These are phyloP conservation scores for Agrostemma githago DNA, from an alignment of 148 eudicot species.

Conservation along the genomic window DNA sequence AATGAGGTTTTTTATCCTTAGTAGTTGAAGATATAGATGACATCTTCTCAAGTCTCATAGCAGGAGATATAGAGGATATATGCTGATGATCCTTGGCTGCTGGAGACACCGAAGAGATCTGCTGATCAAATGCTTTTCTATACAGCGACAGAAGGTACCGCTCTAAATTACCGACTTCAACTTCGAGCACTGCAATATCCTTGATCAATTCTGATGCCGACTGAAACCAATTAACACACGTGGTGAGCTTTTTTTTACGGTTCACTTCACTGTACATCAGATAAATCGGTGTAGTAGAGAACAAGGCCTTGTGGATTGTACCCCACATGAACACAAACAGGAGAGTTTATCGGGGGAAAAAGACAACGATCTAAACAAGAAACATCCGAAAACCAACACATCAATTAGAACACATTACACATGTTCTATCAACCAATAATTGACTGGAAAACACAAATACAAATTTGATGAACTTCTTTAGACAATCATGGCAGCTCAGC, in stretches of 20 bases:
- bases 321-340: not conserved
- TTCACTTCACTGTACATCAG: not conserved
- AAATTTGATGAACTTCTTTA: not conserved
- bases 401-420: not conserved
- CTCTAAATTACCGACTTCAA: slow-evolving; percentile 87
- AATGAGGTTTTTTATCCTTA: slow-evolving; percentile 46
- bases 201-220: slow-evolving; percentile 85
- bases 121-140: slow-evolving; percentile 89
- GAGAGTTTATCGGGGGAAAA: not conserved
- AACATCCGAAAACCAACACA: not conserved
- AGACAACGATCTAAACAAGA: not conserved
- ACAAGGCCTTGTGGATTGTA: no score
- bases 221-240: slow-evolving; percentile 39
- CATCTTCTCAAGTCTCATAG: slow-evolving; percentile 45
- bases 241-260: not conserved
- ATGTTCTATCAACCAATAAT: not conserved
- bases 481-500: not conserved
- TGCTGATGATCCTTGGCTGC: slow-evolving; percentile 26
- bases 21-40: slow-evolving; percentile 45
- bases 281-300: no score
- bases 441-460: not conserved
- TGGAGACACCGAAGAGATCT: slow-evolving; percentile 56
- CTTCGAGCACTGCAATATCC: slow-evolving; percentile 81
- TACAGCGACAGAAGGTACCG: slow-evolving; percentile 87
- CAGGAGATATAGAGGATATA: slow-evolving; percentile 41